phyloP scores from a whole-genome alignment of 352 stramenopile species.

The Globisporangium carolinianum region DNA sequence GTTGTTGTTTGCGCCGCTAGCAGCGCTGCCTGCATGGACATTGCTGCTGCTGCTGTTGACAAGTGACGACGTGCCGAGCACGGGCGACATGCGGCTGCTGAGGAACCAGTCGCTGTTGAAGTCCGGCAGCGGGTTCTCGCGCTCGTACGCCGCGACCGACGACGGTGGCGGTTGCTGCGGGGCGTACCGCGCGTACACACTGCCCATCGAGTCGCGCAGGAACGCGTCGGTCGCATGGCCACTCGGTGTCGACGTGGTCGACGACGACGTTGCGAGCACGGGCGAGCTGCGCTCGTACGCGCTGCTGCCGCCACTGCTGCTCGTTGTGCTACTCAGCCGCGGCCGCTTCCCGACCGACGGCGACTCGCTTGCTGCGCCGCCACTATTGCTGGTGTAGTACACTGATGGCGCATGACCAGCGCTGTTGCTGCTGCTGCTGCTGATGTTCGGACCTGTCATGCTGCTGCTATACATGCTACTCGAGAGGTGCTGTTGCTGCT shows the following conservation, averaged over 20 bases:
- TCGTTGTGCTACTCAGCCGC: slow-evolving; percentile 17
- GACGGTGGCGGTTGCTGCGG: slow-evolving; percentile 9
- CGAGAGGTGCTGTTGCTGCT: slow-evolving; percentile 4
- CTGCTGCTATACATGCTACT: background rate
- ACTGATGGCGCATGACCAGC: background rate
- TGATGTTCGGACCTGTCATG: background rate
- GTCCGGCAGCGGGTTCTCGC: slow-evolving; percentile 39
- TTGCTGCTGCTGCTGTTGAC: background rate
- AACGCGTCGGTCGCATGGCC: slow-evolving; percentile 7
- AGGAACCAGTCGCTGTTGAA: slow-evolving; percentile 40
- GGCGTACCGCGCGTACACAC: slow-evolving; percentile 16
- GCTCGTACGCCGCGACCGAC: slow-evolving; percentile 26
- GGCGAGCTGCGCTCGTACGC: slow-evolving; percentile 16
- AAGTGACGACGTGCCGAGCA: slow-evolving; percentile 8
- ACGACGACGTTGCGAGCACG: slow-evolving; percentile 3
- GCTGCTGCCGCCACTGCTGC: slow-evolving; percentile 18
- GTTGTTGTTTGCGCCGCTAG: slow-evolving; percentile 8
- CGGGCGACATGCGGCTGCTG: slow-evolving; percentile 14
- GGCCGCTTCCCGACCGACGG: slow-evolving; percentile 14
- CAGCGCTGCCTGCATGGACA: no score
- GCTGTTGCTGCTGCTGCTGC: background rate
- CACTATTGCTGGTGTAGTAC: slow-evolving; percentile 6
- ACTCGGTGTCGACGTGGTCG: background rate
- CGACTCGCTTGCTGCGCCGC: slow-evolving; percentile 4
- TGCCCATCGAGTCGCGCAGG: slow-evolving; percentile 11